Base-by-base conservation (phyloP, 768 basidiomycete genomes). In the Filobasidium floriforme region DNA sequence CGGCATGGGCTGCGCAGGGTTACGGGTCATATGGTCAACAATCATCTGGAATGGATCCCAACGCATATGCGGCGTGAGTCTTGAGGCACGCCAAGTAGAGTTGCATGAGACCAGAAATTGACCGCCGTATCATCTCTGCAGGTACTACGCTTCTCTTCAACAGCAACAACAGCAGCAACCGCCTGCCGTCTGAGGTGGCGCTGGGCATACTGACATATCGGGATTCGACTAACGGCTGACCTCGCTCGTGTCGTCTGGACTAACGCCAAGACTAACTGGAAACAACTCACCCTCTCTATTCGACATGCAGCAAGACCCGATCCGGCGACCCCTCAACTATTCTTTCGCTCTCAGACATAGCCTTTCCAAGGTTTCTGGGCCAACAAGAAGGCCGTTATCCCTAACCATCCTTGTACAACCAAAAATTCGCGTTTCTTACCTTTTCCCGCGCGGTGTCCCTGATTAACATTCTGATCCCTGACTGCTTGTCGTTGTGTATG, bases 31-130 rank as follows among this genome's bases (percentile, higher is more conserved):
- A 65, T 40, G 67, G 66, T 43, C 69, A 68, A 24, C 68, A 66
- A 26, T 63, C 51, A 32, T 64, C 62, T n/a, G 68, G 40, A 62
- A 66, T 62, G 43, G 72, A 69, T 41, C 74, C 66, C 63, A 75
- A 76, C 59, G 71, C 73, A 32, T 76, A 77, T 68, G 73, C 76
- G 65, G 70, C 76, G 76, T 77, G 62, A 66, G 75, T 74, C 6
- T 52, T 22, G n/a, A 15, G 18, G 19, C 26, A 7, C 24, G n/a
- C 46, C 14, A 14, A 15, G 43, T 5, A 49, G 18, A 4, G 9
- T 37, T 37, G 4, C 32, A 4, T 9, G 32, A 37, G 32, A 37
- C 4, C 32, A 3, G 32, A 37, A 37, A 37, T 9, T 37, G 32
- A 37, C 32, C 32, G 4, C 4, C 32, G 9, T 4, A 7, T 59